Conservation (phyloP, 2,329 filamentous ascomycete genomes). For the Elsinoe australis region DNA sequence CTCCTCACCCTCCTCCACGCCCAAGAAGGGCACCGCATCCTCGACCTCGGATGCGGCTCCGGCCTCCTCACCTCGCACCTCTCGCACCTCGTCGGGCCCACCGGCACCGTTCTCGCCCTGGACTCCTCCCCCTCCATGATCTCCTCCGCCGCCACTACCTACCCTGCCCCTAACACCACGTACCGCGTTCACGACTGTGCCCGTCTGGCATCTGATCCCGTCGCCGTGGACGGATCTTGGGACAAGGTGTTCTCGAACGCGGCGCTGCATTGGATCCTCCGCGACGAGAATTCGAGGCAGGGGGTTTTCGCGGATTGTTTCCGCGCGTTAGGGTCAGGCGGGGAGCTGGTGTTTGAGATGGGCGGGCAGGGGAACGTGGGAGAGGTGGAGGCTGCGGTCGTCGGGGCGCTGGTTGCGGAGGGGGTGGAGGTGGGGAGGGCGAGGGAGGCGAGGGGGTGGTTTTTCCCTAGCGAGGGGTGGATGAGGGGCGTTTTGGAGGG, state of each 20-base stretch:
- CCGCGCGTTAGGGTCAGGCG: conserved; percentile 47
- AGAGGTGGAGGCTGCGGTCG: conserved; percentile 54
- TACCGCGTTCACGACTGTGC: conserved; percentile 31
- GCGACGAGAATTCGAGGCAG: conserved; percentile 37
- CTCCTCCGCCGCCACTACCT: conserved; percentile 27
- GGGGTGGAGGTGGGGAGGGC: conserved; percentile 47
- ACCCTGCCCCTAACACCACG: conserved; percentile 21
- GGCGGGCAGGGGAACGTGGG: conserved; percentile 61
- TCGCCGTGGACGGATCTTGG: conserved; percentile 24
- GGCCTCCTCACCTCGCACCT: conserved; percentile 35
- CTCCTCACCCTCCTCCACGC: conserved; percentile 33
- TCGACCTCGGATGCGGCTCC: conserved; percentile 37
- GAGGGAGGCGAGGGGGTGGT: conserved; percentile 55
- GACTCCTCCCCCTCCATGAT: conserved; percentile 37
- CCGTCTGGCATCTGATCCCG: conserved; percentile 22
- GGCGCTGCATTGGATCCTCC: conserved; percentile 45
- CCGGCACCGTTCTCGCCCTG: conserved; percentile 32
- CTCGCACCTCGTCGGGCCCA: conserved; percentile 24
- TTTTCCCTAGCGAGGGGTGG: conserved; percentile 61
- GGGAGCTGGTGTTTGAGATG: conserved; percentile 61
- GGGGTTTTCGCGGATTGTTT: conserved; percentile 49
- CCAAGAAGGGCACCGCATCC: conserved; percentile 30
- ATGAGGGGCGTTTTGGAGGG: conserved; percentile 35
- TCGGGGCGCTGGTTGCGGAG: conserved; percentile 45
- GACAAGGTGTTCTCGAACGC: conserved; percentile 39